Conservation (phyloP, 2,329 filamentous ascomycete species). For the Aciculosporium take region DNA sequence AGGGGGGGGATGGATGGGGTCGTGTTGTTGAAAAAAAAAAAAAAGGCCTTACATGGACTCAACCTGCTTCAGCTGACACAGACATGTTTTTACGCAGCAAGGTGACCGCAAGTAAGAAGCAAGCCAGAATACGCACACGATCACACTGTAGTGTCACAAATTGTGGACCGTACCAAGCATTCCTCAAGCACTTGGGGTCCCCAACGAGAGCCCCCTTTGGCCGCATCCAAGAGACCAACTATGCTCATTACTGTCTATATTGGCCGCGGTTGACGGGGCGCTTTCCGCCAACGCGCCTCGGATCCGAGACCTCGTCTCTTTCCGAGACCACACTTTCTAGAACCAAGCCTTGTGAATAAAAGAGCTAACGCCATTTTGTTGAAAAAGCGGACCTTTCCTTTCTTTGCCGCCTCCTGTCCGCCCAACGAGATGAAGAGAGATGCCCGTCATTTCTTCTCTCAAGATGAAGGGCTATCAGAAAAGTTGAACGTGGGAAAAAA, state of each 20-base stretch:
- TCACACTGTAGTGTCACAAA: too few species aligned
- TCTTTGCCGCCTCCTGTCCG: conserved; percentile 19
- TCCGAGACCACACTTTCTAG: background rate
- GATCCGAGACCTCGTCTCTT: background rate
- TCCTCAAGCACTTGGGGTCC: background rate
- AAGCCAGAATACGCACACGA: background rate
- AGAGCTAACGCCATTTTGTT: conserved; percentile 25
- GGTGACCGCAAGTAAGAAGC: background rate
- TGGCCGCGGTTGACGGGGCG: conserved; percentile 32
- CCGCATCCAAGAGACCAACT: conserved; percentile 9
- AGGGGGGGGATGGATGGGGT: too few species aligned
- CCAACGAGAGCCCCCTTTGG: background rate
- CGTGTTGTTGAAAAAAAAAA: too few species aligned
- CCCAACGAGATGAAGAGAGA: conserved; percentile 12
- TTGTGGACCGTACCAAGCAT: too few species aligned
- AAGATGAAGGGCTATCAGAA: conserved; percentile 5
- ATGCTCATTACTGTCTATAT: conserved; percentile 10
- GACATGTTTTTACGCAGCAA: background rate
- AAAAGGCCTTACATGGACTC: too few species aligned
- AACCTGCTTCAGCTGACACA: too few species aligned
- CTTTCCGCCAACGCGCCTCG: conserved; percentile 8
- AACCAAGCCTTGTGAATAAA: conserved; percentile 16
- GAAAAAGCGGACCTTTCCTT: conserved; percentile 25
- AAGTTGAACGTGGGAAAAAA: conserved; percentile 5
- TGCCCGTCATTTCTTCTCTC: too few species aligned